Conservation (phyloP, 192 early-diverging fungal genomes). For the Paraglomus occultum region DNA sequence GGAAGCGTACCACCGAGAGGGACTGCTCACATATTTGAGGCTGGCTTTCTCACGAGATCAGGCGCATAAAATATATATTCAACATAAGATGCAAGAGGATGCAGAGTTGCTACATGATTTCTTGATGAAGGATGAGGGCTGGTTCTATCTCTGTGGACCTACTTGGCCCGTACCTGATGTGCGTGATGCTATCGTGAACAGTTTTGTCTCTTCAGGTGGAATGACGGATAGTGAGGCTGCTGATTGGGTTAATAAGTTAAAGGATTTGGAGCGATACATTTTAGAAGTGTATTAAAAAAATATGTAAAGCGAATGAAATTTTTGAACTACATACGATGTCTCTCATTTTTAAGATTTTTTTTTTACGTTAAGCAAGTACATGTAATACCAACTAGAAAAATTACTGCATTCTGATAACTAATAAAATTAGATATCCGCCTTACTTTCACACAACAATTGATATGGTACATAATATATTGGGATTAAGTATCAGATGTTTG, state of each 20-base stretch:
- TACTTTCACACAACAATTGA: no score
- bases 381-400: no score
- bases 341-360: no score
- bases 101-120: slow-evolving; percentile 67
- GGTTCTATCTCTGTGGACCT: slow-evolving; percentile 97
- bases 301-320: no score
- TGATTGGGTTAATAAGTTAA: slow-evolving; percentile 82
- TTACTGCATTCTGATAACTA: no score
- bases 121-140: slow-evolving; percentile 73
- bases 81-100: slow-evolving; percentile 93
- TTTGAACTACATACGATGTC: no score
- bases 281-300: slow-evolving; percentile 79
- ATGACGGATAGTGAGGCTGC: slow-evolving; percentile 61
- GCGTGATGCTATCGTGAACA: slow-evolving; percentile 81
- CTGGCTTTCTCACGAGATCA: slow-evolving; percentile 96
- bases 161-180: slow-evolving; percentile 97
- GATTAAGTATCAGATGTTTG: no score
- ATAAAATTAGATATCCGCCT: no score
- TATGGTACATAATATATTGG: no score
- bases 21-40: slow-evolving; percentile 82
- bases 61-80: slow-evolving; percentile 92
- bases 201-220: slow-evolving; percentile 62
- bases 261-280: slow-evolving; percentile 90
- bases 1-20: slow-evolving; percentile 90
- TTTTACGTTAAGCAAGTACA: no score